phyloP scores from a whole-genome alignment of 176 grass and related monocot genomes.

The Olyra latifolia region DNA sequence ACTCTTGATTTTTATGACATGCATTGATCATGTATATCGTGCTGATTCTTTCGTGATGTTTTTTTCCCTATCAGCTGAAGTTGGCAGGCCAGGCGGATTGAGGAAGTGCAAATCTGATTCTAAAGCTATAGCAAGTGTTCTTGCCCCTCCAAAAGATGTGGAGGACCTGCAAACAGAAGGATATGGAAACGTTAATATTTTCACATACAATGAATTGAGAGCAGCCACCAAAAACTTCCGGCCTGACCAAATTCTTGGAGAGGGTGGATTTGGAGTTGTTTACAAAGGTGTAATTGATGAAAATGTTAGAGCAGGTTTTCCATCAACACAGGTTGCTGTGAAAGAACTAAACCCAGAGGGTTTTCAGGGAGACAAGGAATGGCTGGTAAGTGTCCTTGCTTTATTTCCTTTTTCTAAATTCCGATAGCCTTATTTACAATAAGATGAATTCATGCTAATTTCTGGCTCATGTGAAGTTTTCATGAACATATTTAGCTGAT shows the following conservation, averaged over 20 bases:
- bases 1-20: not conserved
- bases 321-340: slow-evolving; percentile 78
- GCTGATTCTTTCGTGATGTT: slow-evolving; percentile 36
- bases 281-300: slow-evolving; percentile 94
- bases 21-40: not conserved
- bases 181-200: slow-evolving; percentile 81
- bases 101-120: slow-evolving; percentile 60
- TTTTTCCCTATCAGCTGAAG: slow-evolving; percentile 34
- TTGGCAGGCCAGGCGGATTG: slow-evolving; percentile 40
- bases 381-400: slow-evolving; percentile 59
- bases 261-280: slow-evolving; percentile 96
- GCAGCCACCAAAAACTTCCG: slow-evolving; percentile 89
- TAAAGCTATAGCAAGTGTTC: slow-evolving; percentile 51
- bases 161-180: slow-evolving; percentile 73
- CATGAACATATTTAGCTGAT: not conserved
- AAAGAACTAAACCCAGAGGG: slow-evolving; percentile 96
- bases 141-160: slow-evolving; percentile 86
- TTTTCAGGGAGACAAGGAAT: slow-evolving; percentile 96
- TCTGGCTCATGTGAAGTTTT: slow-evolving; percentile 20
- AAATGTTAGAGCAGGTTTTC: slow-evolving; percentile 70
- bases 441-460: slow-evolving; percentile 3
- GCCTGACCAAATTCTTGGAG: slow-evolving; percentile 86
- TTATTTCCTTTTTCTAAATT: slow-evolving; percentile 18
- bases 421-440: not conserved
- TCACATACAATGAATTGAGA: slow-evolving; percentile 77